Percentiles rank a stretch among this genome's conserved stretches.
Conservation (phyloP, 495 filamentous ascomycete species). For the Aspergillus sparsus region DNA sequence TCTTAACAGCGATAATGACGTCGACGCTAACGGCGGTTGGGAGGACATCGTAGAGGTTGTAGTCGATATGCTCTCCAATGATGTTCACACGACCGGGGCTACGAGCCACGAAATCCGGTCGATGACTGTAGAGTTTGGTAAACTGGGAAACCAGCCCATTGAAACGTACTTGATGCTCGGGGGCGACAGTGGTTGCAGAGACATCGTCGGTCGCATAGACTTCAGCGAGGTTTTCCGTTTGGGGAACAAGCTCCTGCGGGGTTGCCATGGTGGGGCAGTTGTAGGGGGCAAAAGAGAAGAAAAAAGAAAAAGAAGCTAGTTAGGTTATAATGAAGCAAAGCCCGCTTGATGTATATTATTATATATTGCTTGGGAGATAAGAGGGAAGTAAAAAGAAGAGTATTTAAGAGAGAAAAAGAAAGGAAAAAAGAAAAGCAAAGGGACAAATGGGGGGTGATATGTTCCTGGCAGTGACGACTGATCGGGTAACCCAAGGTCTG, state of each 20-base stretch:
- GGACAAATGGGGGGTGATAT: not conserved
- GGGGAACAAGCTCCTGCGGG: conserved; percentile 50
- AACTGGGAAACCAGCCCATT: conserved; percentile 70
- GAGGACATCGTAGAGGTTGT: conserved; percentile 92
- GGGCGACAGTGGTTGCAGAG: conserved; percentile 37
- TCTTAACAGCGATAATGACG: conserved; percentile 81
- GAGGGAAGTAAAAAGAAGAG: conserved; percentile 1
- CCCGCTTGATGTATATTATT: too few species aligned
- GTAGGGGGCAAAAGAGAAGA: conserved; percentile 1
- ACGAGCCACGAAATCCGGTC: conserved; percentile 79
- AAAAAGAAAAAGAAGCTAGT: not conserved
- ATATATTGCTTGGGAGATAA: not conserved
- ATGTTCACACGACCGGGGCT: conserved; percentile 96
- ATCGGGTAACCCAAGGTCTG: too few species aligned
- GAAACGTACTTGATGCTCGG: conserved; percentile 61
- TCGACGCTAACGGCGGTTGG: conserved; percentile 94
- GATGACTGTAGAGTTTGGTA: conserved; percentile 65
- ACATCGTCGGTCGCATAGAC: conserved; percentile 52
- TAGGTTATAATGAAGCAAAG: not conserved
- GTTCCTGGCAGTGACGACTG: not conserved
- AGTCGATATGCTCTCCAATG: conserved; percentile 99
- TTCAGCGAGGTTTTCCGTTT: conserved; percentile 52
- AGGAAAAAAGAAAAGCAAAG: not conserved
- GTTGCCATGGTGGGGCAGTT: conserved; percentile 47
- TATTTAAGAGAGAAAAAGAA: not conserved